A percentile compares a stretch with the other conserved stretches of the same genome.
Conservation (phyloP, 1,284 basidiomycete genomes). For the Neonothopanus nambi region DNA sequence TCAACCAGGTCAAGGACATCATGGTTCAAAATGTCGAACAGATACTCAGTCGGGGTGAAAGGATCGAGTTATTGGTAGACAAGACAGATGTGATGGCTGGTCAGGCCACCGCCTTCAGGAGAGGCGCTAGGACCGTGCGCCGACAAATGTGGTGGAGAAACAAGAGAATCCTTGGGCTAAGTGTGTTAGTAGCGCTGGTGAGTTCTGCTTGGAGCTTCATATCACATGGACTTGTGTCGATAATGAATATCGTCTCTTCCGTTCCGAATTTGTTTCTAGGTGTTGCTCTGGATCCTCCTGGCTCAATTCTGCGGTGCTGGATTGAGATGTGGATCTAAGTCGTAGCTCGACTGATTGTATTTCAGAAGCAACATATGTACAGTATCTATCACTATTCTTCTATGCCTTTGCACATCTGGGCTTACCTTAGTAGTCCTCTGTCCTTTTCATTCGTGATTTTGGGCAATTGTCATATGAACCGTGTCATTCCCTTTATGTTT, state of each 20-base stretch:
- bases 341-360: constrained; percentile 2
- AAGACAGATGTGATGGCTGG: constrained; percentile 96
- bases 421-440: too few species aligned
- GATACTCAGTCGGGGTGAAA: constrained; percentile 91
- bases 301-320: constrained; percentile 88
- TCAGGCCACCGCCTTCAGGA: constrained; percentile 94
- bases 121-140: constrained; percentile 84
- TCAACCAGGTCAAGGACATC: constrained; percentile 94
- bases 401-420: too few species aligned
- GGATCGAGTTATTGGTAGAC: constrained; percentile 95
- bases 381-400: too few species aligned
- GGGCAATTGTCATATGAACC: too few species aligned
- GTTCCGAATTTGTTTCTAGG: constrained; percentile 34
- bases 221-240: not conserved
- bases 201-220: constrained; percentile 33
- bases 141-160: constrained; percentile 99
- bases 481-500: too few species aligned
- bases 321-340: constrained; percentile 54
- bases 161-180: constrained; percentile 72
- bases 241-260: too few species aligned
- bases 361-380: too few species aligned
- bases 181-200: constrained; percentile 75
- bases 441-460: too few species aligned
- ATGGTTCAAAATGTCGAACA: constrained; percentile 98
- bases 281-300: constrained; percentile 77